phyloP scores from a whole-genome alignment of 129 eudicot species.

The Flaveria ramosissima region DNA sequence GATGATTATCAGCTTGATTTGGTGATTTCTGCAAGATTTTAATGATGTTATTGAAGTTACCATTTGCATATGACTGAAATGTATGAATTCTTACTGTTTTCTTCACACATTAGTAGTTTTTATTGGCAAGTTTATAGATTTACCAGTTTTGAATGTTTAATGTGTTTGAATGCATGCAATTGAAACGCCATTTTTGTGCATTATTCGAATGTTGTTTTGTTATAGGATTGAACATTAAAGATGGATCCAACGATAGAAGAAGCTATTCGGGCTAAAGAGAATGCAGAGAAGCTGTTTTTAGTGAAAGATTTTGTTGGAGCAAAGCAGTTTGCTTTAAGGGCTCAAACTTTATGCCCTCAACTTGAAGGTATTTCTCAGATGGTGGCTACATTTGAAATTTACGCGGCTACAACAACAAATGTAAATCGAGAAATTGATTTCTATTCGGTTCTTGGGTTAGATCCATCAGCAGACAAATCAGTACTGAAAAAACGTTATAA shows the following conservation, averaged over 20 bases:
- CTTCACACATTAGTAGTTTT: conserved; percentile 3
- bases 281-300: conserved; percentile 85
- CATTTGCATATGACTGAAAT: neutral
- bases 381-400: conserved; percentile 92
- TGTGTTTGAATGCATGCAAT: neutral
- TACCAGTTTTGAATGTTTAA: neutral
- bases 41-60: conserved; percentile 18
- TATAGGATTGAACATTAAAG: conserved; percentile 28
- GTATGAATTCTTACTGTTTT: neutral
- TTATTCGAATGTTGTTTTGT: conserved; percentile 13
- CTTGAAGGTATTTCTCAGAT: conserved; percentile 88
- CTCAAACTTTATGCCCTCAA: conserved; percentile 77
- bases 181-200: conserved; percentile 1
- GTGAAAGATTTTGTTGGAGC: conserved; percentile 73
- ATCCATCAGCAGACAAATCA: conserved; percentile 69
- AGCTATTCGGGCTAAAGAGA: conserved; percentile 72
- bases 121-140: no score
- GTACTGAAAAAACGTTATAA: conserved; percentile 72
- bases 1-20: conserved; percentile 20
- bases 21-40: neutral
- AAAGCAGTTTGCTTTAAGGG: conserved; percentile 69
- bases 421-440: conserved; percentile 76
- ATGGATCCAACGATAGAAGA: conserved; percentile 85
- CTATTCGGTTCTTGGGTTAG: conserved; percentile 76
- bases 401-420: conserved; percentile 49